Conservation (phyloP, 1,284 basidiomycete genomes). For the Kalmanozyma brasiliensis region DNA sequence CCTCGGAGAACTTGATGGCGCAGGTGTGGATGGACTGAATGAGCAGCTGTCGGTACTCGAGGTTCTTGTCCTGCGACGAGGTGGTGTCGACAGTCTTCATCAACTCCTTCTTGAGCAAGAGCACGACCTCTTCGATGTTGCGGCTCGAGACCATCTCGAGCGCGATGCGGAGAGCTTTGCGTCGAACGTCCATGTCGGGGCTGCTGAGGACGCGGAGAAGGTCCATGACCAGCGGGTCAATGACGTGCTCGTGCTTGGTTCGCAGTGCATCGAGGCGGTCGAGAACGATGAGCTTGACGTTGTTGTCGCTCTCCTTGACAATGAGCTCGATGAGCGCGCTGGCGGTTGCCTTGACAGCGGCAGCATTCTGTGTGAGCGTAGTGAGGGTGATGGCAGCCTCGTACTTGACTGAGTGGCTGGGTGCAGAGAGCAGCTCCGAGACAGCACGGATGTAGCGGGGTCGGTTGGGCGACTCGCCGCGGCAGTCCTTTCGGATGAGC, state of each 20-base stretch:
- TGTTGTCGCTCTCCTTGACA: constrained; percentile 97
- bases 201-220: constrained; percentile 90
- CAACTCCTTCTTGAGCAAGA: constrained; percentile 98
- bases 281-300: constrained; percentile 97
- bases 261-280: constrained; percentile 88
- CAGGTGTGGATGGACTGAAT: constrained; percentile 98
- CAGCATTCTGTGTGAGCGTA: constrained; percentile 92
- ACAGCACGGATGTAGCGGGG: constrained; percentile 91
- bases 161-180: constrained; percentile 89
- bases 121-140: constrained; percentile 96
- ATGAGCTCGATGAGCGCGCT: constrained; percentile 89
- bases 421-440: constrained; percentile 90
- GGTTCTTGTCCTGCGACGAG: constrained; percentile 72
- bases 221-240: constrained; percentile 95
- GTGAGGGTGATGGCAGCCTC: constrained; percentile 96
- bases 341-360: constrained; percentile 94
- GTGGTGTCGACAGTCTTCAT: constrained; percentile 75
- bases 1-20: constrained; percentile 97
- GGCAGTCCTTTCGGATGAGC: constrained; percentile 90
- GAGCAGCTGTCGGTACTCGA: constrained; percentile 94
- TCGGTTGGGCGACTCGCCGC: constrained; percentile 74
- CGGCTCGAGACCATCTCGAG: constrained; percentile 92
- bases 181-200: constrained; percentile 94
- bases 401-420: constrained; percentile 96
- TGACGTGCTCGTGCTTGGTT: constrained; percentile 86